Evolutionary conservation across 2,329 filamentous ascomycete species (phyloP).

Genomic region (Thielaviopsis punctulata): DNA sequence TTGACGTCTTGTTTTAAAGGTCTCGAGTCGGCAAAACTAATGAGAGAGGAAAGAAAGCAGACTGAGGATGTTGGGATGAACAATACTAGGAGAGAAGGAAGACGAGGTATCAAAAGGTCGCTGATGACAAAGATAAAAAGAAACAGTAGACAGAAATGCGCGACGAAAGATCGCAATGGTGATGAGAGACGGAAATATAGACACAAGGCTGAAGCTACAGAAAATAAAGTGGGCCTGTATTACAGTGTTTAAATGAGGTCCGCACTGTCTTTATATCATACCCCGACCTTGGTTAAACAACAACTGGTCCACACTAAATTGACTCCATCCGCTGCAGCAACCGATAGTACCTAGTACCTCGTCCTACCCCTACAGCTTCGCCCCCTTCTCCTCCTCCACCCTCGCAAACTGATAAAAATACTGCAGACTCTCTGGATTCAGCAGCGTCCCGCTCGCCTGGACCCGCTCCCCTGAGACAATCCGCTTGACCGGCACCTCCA

Average conservation of each 20-base stretch:
- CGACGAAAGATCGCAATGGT: too few species aligned
- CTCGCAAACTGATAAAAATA: conserved; percentile 62
- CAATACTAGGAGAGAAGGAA: too few species aligned
- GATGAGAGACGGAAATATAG: background rate
- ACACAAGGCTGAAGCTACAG: background rate
- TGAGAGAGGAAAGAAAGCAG: too few species aligned
- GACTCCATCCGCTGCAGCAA: too few species aligned
- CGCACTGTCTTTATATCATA: background rate
- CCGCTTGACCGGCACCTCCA: conserved; percentile 69
- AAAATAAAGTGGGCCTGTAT: background rate
- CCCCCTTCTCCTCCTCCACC: background rate
- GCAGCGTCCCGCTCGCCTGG: conserved; percentile 57
- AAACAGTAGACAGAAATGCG: background rate
- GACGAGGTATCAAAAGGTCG: too few species aligned
- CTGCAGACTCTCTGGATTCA: conserved; percentile 59
- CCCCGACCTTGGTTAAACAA: background rate
- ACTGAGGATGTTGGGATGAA: too few species aligned
- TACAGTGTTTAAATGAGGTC: background rate
- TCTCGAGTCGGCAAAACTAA: too few species aligned
- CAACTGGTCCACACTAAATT: too few species aligned
- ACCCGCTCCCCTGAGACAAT: conserved; percentile 61
- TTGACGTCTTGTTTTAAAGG: too few species aligned
- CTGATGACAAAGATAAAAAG: background rate
- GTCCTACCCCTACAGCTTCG: background rate
- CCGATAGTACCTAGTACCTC: background rate